These are phyloP conservation scores for Royoungia palumana DNA, from an alignment of 768 basidiomycete genomes.

Conservation along the genomic window DNA sequence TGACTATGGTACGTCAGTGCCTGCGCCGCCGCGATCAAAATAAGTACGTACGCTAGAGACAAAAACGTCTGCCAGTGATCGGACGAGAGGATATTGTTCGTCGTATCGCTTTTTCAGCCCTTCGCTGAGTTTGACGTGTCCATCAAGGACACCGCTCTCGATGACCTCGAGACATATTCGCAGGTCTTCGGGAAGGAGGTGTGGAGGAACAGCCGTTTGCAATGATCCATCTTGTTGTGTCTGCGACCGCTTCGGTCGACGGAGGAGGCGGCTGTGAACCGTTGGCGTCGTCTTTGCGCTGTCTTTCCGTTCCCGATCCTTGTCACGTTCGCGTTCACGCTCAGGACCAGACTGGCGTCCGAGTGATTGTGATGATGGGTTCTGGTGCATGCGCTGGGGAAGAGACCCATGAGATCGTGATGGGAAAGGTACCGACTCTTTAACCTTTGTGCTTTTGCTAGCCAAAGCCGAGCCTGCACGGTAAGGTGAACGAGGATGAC, in stretches of 20 bases:
- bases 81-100: conserved; percentile 91
- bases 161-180: conserved; percentile 83
- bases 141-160: conserved; percentile 81
- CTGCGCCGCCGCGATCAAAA: conserved; percentile 4
- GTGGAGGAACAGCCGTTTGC: conserved; percentile 58
- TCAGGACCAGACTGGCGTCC: conserved; percentile 62
- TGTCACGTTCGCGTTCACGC: conserved; percentile 35
- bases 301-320: conserved; percentile 50
- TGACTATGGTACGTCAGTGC: conserved; percentile 50
- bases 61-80: conserved; percentile 94
- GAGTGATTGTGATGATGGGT: conserved; percentile 70
- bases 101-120: conserved; percentile 89
- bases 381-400: conserved; percentile 50
- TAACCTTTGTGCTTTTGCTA: conserved; percentile 38
- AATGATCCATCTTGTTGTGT: conserved; percentile 46
- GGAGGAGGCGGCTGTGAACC: conserved; percentile 47
- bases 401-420: conserved; percentile 78
- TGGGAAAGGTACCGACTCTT: conserved; percentile 66
- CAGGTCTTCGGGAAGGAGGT: conserved; percentile 84
- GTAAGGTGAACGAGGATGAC: conserved; percentile 78
- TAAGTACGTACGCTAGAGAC: conserved; percentile 75
- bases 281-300: conserved; percentile 34
- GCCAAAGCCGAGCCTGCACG: conserved; percentile 45
- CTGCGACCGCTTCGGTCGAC: conserved; percentile 67
- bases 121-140: conserved; percentile 82